phyloP scores from a whole-genome alignment of 257 asterid species.

The Lycium barbarum region DNA sequence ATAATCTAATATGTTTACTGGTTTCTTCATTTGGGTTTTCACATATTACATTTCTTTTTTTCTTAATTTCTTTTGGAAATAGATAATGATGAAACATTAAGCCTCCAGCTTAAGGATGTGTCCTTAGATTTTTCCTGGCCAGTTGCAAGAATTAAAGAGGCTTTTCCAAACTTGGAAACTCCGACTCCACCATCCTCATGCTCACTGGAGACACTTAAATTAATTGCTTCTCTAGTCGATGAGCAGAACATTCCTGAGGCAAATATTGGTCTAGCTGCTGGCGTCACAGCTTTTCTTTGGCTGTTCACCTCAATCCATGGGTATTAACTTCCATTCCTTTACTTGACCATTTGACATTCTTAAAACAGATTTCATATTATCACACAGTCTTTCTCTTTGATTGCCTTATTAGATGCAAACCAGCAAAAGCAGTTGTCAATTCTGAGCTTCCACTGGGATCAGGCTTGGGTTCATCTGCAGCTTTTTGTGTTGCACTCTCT shows the following conservation, averaged over 20 bases:
- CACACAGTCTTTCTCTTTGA: conserved; percentile 33
- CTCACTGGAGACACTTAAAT: conserved; percentile 71
- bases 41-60: background rate
- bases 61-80: conserved; percentile 25
- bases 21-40: background rate
- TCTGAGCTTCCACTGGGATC: conserved; percentile 97
- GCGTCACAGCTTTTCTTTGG: conserved; percentile 92
- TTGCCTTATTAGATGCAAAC: conserved; percentile 64
- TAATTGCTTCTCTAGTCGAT: conserved; percentile 76
- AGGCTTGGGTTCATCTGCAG: conserved; percentile 99
- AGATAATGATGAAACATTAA: conserved; percentile 79
- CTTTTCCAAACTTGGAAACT: conserved; percentile 65
- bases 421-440: conserved; percentile 78
- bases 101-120: conserved; percentile 82
- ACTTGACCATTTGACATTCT: conserved; percentile 15
- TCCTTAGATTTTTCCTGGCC: conserved; percentile 87
- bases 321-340: conserved; percentile 40
- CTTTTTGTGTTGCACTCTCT: conserved; percentile 86
- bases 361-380: conserved; percentile 12
- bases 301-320: conserved; percentile 84
- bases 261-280: conserved; percentile 68
- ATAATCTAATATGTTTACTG: background rate
- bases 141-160: conserved; percentile 75
- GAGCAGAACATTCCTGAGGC: conserved; percentile 78
- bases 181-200: conserved; percentile 66